Evolutionary conservation across 2,329 filamentous ascomycete genomes (phyloP).

Genomic region (Pyricularia grisea): DNA sequence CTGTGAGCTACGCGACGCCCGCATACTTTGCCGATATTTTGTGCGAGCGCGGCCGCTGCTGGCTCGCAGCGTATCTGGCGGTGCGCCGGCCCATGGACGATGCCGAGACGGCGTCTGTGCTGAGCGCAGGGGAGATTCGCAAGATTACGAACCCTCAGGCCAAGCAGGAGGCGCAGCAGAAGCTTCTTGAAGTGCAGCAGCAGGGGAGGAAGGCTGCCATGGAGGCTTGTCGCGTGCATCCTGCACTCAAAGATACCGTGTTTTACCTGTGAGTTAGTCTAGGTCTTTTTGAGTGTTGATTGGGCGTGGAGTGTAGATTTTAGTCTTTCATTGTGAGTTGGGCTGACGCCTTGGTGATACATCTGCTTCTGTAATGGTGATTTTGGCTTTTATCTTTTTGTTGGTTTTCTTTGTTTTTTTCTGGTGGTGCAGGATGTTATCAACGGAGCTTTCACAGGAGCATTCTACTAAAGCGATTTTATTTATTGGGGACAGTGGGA

Average conservation of each 20-base stretch:
- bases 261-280: background rate
- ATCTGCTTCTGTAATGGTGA: too few species aligned
- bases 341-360: too few species aligned
- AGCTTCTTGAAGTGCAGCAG: background rate
- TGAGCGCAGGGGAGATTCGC: background rate
- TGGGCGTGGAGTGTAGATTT: too few species aligned
- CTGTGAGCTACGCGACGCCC: slow-evolving; percentile 77
- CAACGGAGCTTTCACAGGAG: background rate
- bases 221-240: background rate
- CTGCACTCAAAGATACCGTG: background rate
- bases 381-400: too few species aligned
- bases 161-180: background rate
- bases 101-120: background rate
- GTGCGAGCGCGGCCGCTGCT: slow-evolving; percentile 68
- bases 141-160: background rate
- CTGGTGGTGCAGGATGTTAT: background rate
- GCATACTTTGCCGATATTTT: slow-evolving; percentile 87
- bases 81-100: background rate
- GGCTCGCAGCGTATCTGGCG: slow-evolving; percentile 54
- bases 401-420: too few species aligned
- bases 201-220: background rate
- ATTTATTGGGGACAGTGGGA: background rate
- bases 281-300: too few species aligned
- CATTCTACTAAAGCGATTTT: background rate
- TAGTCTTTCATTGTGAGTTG: too few species aligned